Base-by-base conservation (phyloP, 192 early-diverging fungal genomes). In the Phlyctochytrium planicorne region DNA sequence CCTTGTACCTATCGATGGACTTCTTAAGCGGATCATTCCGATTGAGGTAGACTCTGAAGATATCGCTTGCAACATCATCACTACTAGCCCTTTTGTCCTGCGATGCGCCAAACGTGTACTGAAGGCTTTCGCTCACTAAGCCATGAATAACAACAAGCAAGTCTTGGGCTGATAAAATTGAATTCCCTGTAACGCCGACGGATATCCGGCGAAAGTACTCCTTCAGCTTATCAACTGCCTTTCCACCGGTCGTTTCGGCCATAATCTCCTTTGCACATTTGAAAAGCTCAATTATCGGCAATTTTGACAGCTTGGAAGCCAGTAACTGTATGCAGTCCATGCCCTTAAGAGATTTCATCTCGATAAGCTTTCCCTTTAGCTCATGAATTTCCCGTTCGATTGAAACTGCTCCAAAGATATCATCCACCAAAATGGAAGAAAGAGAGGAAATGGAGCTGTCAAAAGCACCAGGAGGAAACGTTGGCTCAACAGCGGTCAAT, bases 391-490 rank as follows among this genome's bases (percentile, higher is more conserved):
- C 93, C 69, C 95, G 91, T 67, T 99, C 97, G 66, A 88, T 80
- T 30, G 89, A 94, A 29, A 88, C 78, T 33, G 89, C 82, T 1
- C 97, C 97, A 86, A 99, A 99, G 32, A 99, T 86, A 70, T 98
- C 98, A 68, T 91, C 86, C 3, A 92, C 74, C 20, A 94, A 74
- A 25, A 99, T 85, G 30, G 82, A 71, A 1, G 91, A 81, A 34
- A 98, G 73, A 17, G 78, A 78, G 36, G 82, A 82, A 16, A 95
- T 69, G 52, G 92, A 92, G 57, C 88, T 83, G 73, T 99, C 94
- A 27, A 98, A 70, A 2, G 86, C 83, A 29, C 92, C 92, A 1
- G 71, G 52, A 2, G 64, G 12, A 57, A 89, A 82, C 2, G 73
- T 80, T 23, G 82, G 78, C 27, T 84, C 68, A 35, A 94, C 78